Percentiles rank a stretch among this genome's conserved stretches.
phyloP scores from a whole-genome alignment of 73 alveolate genomes.

The Paramecium bursaria region DNA sequence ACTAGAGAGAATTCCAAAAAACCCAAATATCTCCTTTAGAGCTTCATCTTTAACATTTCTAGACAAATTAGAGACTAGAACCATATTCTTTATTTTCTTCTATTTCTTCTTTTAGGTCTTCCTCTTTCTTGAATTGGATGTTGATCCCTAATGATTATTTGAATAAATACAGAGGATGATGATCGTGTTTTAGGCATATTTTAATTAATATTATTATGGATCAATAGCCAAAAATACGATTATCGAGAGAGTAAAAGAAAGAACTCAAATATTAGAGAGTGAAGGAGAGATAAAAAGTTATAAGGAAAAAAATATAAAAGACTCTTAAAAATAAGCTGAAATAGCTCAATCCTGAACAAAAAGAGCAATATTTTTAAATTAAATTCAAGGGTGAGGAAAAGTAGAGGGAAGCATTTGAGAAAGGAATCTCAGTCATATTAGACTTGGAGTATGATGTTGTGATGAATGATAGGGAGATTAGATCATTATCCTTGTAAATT shows the following conservation, averaged over 20 bases:
- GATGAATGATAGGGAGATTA: slow-evolving; percentile 51
- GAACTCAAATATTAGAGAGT: slow-evolving; percentile 1
- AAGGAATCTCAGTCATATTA: slow-evolving; percentile 8
- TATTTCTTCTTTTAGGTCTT: too few species aligned
- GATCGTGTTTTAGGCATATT: too few species aligned
- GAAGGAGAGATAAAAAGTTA: neutral
- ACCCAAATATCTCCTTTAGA: too few species aligned
- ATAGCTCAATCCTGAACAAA: neutral
- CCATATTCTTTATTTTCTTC: too few species aligned
- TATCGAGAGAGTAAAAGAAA: slow-evolving; percentile 38
- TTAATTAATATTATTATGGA: too few species aligned
- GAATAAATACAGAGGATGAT: too few species aligned
- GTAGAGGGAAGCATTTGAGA: neutral
- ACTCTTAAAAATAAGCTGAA: neutral
- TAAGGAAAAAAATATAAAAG: slow-evolving; percentile 23
- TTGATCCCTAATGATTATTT: too few species aligned
- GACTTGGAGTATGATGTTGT: slow-evolving; percentile 55
- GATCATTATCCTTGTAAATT: slow-evolving; percentile 34
- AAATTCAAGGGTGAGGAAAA: neutral
- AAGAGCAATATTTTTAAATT: slow-evolving; percentile 17
- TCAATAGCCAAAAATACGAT: too few species aligned
- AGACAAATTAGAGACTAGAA: too few species aligned
- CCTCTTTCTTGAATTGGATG: too few species aligned
- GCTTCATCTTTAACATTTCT: too few species aligned
- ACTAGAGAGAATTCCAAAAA: too few species aligned